Evolutionary conservation across 495 filamentous ascomycete species (phyloP).

Genomic region (Trichocladium uniseriatum): DNA sequence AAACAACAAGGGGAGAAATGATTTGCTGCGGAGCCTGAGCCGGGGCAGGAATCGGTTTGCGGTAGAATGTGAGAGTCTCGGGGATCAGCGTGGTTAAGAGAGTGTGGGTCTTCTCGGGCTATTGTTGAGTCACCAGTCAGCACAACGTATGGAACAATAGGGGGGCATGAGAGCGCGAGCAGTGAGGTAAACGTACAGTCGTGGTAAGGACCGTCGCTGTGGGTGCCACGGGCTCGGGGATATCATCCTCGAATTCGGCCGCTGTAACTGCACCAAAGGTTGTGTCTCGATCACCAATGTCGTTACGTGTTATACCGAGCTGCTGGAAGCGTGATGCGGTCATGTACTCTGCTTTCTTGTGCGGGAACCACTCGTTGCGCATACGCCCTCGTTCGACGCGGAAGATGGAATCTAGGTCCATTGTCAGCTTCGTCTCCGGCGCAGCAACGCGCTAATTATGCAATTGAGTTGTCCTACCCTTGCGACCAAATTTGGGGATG

Average conservation of each 20-base stretch:
- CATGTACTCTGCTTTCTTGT: slow-evolving; percentile 38
- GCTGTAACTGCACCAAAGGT: slow-evolving; percentile 20
- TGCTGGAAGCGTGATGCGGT: slow-evolving; percentile 32
- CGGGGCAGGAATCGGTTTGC: slow-evolving; percentile 38
- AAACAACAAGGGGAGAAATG: slow-evolving; percentile 19
- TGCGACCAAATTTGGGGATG: slow-evolving; percentile 50
- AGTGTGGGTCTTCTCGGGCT: slow-evolving; percentile 55
- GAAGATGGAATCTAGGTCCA: slow-evolving; percentile 33
- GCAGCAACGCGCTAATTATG: too few relatives aligned
- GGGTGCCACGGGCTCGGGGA: not conserved
- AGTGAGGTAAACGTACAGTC: slow-evolving; percentile 7
- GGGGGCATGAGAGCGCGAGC: not conserved
- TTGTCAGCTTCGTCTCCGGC: slow-evolving; percentile 2
- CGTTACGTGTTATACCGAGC: slow-evolving; percentile 30
- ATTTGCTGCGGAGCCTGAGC: not conserved
- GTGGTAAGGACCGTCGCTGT: not conserved
- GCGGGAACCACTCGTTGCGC: slow-evolving; percentile 41
- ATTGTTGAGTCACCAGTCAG: slow-evolving; percentile 6
- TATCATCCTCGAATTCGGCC: slow-evolving; percentile 2
- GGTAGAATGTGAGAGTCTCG: slow-evolving; percentile 81
- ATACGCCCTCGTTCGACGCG: slow-evolving; percentile 38
- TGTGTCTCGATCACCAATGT: slow-evolving; percentile 35
- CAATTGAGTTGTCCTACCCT: slow-evolving; percentile 33
- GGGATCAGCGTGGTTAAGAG: slow-evolving; percentile 87
- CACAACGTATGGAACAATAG: slow-evolving; percentile 3